These are phyloP conservation scores for Penicillium sp. DNA, from an alignment of 2,329 filamentous ascomycete species.

Conservation along the genomic window DNA sequence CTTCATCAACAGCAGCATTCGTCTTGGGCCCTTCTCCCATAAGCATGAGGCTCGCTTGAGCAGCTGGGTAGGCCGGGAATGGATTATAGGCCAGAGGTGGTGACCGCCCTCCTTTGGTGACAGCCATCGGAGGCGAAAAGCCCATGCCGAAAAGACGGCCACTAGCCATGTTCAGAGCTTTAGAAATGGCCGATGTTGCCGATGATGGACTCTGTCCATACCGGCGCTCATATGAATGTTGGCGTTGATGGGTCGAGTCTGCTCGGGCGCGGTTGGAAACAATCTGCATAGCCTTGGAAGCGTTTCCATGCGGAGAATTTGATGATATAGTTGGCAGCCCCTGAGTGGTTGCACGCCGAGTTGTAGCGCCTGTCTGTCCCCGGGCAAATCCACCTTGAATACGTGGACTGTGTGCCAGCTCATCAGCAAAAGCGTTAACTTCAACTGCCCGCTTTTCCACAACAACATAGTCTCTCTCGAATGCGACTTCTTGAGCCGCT, in stretches of 20 bases:
- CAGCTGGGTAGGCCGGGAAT: constrained; percentile 80
- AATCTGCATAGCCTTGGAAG: constrained; percentile 74
- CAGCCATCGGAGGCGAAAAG: constrained; percentile 50
- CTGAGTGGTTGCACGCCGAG: constrained; percentile 77
- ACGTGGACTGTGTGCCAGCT: constrained; percentile 80
- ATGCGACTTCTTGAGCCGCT: constrained; percentile 81
- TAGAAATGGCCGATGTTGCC: constrained; percentile 87
- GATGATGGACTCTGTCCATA: constrained; percentile 73
- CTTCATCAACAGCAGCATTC: constrained; percentile 69
- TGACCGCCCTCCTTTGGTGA: constrained; percentile 48
- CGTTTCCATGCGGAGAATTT: constrained; percentile 66
- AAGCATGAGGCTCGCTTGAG: constrained; percentile 67
- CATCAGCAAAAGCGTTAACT: constrained; percentile 95
- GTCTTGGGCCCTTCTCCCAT: constrained; percentile 64
- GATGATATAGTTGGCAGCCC: constrained; percentile 68
- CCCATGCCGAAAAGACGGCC: constrained; percentile 54
- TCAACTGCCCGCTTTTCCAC: constrained; percentile 95
- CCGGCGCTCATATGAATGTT: constrained; percentile 77
- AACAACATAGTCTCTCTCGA: constrained; percentile 92
- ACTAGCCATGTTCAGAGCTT: constrained; percentile 92
- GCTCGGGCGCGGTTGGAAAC: constrained; percentile 64
- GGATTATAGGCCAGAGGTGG: constrained; percentile 58
- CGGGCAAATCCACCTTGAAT: constrained; percentile 52
- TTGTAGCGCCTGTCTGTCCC: constrained; percentile 63
- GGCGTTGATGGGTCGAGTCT: constrained; percentile 66